Conservation (phyloP, 1,139 yeast species). For the Arxiozyma telluris region DNA sequence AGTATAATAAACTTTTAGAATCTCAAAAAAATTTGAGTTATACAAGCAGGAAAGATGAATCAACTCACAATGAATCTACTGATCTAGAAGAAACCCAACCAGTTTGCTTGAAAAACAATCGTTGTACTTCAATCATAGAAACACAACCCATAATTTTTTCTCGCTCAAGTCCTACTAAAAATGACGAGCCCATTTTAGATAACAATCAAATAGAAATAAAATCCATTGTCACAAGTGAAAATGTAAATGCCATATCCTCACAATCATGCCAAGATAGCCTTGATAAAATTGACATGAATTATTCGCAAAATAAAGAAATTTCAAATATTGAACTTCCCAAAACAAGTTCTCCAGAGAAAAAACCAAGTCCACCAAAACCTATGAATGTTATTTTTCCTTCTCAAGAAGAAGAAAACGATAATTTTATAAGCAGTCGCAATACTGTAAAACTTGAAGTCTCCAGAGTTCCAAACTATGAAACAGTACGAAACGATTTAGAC, state of each 20-base stretch:
- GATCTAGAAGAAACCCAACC: background rate
- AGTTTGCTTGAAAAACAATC: background rate
- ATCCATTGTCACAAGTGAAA: background rate
- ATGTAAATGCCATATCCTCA: background rate
- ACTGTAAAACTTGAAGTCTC: constrained; percentile 10
- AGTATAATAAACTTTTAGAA: background rate
- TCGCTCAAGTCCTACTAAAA: background rate
- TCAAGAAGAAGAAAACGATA: background rate
- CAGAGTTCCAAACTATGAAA: constrained; percentile 8
- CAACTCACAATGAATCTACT: background rate
- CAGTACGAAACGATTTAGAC: background rate
- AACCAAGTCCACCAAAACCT: background rate
- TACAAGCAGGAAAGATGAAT: background rate
- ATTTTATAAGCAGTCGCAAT: background rate
- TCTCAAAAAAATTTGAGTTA: background rate
- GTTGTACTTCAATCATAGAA: background rate
- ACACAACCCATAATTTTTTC: background rate
- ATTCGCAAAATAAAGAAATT: background rate
- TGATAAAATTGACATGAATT: background rate
- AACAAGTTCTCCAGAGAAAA: constrained; percentile 18
- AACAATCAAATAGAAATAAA: background rate
- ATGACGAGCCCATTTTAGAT: background rate
- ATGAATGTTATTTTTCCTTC: background rate
- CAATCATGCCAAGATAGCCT: background rate
- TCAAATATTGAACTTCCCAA: constrained; percentile 14